Conservation (phyloP, 108 stramenopile species). For the Cyclotella choctawhatcheeana region DNA sequence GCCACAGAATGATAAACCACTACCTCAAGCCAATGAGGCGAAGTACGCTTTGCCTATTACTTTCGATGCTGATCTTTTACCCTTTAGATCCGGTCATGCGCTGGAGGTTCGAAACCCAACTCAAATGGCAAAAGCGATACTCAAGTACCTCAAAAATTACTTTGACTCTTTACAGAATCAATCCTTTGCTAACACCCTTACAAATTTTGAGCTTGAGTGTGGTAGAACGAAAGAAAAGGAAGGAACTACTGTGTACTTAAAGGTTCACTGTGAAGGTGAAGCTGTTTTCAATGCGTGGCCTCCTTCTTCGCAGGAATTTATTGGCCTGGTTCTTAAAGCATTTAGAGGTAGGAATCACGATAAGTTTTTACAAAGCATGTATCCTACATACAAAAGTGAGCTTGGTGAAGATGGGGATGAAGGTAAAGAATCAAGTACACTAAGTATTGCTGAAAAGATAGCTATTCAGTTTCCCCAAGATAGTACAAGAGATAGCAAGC, state of each 20-base stretch:
- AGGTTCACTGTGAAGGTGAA: not conserved
- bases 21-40: not conserved
- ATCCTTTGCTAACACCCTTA: not conserved
- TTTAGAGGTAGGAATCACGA: not conserved
- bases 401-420: not conserved
- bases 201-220: not conserved
- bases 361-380: conserved; percentile 6
- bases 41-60: not conserved
- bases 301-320: not conserved
- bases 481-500: not conserved
- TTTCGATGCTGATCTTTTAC: not conserved
- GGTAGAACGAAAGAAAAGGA: not conserved
- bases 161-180: not conserved
- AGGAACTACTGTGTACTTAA: not conserved
- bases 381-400: not conserved
- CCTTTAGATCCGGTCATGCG: not conserved
- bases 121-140: not conserved
- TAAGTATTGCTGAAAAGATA: not conserved
- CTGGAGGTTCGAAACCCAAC: not conserved
- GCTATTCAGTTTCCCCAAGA: too few relatives aligned
- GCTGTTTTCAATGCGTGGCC: not conserved
- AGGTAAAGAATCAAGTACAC: not conserved
- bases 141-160: not conserved
- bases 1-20: not conserved
- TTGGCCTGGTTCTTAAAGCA: not conserved